Percentiles rank a stretch among this genome's conserved stretches.
Evolutionary conservation across 140 eudicot species (phyloP).

Genomic region (Flaveria floridana): DNA sequence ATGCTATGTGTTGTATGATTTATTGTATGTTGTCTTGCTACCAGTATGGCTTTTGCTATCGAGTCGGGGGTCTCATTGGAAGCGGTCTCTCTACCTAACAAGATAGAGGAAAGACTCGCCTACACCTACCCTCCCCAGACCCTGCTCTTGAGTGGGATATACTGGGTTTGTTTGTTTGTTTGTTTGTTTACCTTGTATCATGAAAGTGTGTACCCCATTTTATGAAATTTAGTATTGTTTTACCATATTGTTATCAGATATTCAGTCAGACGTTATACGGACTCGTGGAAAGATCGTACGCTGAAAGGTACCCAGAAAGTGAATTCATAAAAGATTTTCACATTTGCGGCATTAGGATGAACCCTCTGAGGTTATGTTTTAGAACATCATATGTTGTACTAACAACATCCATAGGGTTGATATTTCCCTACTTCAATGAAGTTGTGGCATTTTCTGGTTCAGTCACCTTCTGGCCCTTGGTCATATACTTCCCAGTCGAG

Average conservation of each 20-base stretch:
- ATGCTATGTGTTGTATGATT: too few species aligned
- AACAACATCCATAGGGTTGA: slow-evolving; percentile 50
- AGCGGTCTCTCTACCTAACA: too few species aligned
- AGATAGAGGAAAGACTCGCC: too few species aligned
- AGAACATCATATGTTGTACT: slow-evolving; percentile 56
- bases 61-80: too few species aligned
- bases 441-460: slow-evolving; percentile 71
- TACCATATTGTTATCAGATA: slow-evolving; percentile 41
- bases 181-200: too few species aligned
- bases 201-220: neutral
- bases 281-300: slow-evolving; percentile 43
- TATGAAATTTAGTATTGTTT: neutral
- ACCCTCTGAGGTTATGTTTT: slow-evolving; percentile 47
- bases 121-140: too few species aligned
- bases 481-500: slow-evolving; percentile 65
- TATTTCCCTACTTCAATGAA: slow-evolving; percentile 67
- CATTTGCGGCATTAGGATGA: slow-evolving; percentile 34
- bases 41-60: too few species aligned
- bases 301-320: slow-evolving; percentile 40
- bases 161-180: too few species aligned
- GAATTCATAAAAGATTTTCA: slow-evolving; percentile 33
- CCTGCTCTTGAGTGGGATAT: too few species aligned
- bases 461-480: slow-evolving; percentile 63
- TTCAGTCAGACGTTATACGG: slow-evolving; percentile 59
- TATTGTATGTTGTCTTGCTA: too few species aligned